These are phyloP conservation scores for Schrenkiella parvula DNA, from an alignment of 345 rosid genomes.

Conservation along the genomic window DNA sequence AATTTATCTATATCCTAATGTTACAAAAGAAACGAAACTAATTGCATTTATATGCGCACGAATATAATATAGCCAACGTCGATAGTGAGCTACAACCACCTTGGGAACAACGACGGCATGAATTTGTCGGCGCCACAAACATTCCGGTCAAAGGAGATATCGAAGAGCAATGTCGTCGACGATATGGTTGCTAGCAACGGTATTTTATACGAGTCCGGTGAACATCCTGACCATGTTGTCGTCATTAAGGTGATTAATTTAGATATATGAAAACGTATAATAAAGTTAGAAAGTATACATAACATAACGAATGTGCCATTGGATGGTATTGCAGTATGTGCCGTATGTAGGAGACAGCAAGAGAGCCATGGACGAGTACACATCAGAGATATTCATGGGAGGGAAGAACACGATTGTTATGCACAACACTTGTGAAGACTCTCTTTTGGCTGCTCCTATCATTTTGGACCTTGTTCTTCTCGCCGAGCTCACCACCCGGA, in stretches of 20 bases:
- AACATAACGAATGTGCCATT: neutral
- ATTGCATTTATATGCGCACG: neutral
- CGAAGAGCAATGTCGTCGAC: constrained; percentile 95
- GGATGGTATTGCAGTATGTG: constrained; percentile 58
- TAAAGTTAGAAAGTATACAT: neutral
- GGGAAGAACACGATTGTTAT: constrained; percentile 86
- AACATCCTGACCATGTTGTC: constrained; percentile 98
- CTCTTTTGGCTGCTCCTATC: constrained; percentile 96
- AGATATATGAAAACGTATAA: neutral
- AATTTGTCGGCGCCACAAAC: constrained; percentile 97
- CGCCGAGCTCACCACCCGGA: constrained; percentile 89
- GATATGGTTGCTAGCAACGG: constrained; percentile 98
- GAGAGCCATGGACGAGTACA: constrained; percentile 99
- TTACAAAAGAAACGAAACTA: neutral
- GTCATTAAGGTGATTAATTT: constrained; percentile 78
- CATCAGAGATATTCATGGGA: constrained; percentile 98
- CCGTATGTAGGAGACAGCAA: constrained; percentile 97
- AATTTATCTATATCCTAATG: neutral
- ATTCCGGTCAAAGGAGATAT: constrained; percentile 93
- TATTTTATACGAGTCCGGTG: constrained; percentile 83
- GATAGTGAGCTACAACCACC: constrained; percentile 93
- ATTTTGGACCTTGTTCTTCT: constrained; percentile 92
- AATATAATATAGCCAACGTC: constrained; percentile 68
- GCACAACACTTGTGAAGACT: constrained; percentile 97
- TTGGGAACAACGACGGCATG: constrained; percentile 98